Percentiles rank a stretch among this genome's conserved stretches.
Evolutionary conservation across 805 yeast genomes (phyloP).

Genomic region (Lachancea thermotolerans): DNA sequence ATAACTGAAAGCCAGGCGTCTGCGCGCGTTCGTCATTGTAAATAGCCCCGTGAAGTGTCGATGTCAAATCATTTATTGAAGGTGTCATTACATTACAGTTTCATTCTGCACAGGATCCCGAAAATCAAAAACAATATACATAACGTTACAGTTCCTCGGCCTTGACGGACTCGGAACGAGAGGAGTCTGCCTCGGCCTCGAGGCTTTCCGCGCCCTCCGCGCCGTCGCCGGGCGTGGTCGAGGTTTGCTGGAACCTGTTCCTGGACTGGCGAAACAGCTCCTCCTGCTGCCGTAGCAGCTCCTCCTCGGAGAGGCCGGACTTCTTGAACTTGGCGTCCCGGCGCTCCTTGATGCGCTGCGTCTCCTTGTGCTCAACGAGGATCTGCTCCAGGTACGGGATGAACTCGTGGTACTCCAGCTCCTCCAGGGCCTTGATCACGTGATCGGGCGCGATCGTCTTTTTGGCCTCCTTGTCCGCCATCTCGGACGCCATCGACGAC

Average conservation of each 20-base stretch:
- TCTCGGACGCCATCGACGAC: slow-evolving; percentile 89
- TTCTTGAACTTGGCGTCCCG: slow-evolving; percentile 90
- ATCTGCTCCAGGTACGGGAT: slow-evolving; percentile 75
- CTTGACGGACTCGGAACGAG: slow-evolving; percentile 9
- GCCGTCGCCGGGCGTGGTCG: slow-evolving; percentile 1
- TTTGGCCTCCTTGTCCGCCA: slow-evolving; percentile 92
- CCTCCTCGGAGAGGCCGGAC: slow-evolving; percentile 89
- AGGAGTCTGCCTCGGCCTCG: slow-evolving; percentile 3
- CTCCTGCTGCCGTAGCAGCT: slow-evolving; percentile 84
- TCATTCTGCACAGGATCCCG: neutral
- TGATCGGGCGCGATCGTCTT: slow-evolving; percentile 97
- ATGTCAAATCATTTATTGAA: too few species aligned
- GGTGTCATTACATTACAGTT: neutral
- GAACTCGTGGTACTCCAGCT: slow-evolving; percentile 80
- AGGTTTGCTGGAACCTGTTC: slow-evolving; percentile 45
- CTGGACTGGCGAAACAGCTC: slow-evolving; percentile 78
- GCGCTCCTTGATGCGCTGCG: slow-evolving; percentile 80
- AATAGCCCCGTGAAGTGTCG: too few species aligned
- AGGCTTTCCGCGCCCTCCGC: slow-evolving; percentile 1
- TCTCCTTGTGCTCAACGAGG: slow-evolving; percentile 79
- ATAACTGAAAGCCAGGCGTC: slow-evolving; percentile 8
- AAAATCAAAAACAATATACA: neutral
- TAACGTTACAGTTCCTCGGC: slow-evolving; percentile 11
- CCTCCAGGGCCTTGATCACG: slow-evolving; percentile 81
- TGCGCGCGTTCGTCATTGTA: too few species aligned